Percentiles rank a stretch among this genome's conserved stretches.
Conservation (phyloP, 164 flowering plant genomes). For the Tetracentron sinense region DNA sequence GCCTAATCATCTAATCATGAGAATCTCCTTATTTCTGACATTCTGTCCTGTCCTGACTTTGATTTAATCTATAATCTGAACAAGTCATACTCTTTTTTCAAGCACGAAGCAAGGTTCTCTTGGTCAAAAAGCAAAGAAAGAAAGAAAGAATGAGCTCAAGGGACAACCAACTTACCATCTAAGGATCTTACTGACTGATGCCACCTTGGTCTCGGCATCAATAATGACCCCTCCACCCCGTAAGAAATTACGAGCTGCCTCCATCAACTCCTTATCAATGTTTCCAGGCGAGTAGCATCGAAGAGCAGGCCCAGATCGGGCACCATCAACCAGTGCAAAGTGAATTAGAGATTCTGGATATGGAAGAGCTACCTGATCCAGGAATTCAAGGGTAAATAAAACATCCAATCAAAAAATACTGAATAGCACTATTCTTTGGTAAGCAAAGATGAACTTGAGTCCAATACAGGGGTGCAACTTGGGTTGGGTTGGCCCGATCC, state of each 20-base stretch:
- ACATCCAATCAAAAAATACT: neutral
- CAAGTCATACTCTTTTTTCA: neutral
- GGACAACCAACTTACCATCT: slow-evolving; percentile 52
- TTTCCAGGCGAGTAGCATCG: slow-evolving; percentile 74
- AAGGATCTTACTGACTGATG: slow-evolving; percentile 49
- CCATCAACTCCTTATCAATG: slow-evolving; percentile 72
- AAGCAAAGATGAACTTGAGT: too few species aligned
- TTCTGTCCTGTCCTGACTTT: neutral
- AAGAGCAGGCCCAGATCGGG: slow-evolving; percentile 76
- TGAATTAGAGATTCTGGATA: slow-evolving; percentile 74
- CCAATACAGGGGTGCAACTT: too few species aligned
- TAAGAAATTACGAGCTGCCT: slow-evolving; percentile 62
- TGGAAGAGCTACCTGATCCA: slow-evolving; percentile 62
- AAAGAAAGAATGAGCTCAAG: neutral
- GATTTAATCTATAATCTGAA: neutral
- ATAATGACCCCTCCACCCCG: slow-evolving; percentile 57
- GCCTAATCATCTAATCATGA: too few species aligned
- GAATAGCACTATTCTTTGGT: too few species aligned
- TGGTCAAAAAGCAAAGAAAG: too few species aligned
- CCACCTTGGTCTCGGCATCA: slow-evolving; percentile 45
- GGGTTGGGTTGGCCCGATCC: too few species aligned
- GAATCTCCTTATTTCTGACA: too few species aligned
- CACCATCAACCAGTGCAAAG: slow-evolving; percentile 70
- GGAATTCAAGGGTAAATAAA: neutral
- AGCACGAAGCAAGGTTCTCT: neutral